Conservation (phyloP, 75 land plant species). For the Selaginella moellendorffii region DNA sequence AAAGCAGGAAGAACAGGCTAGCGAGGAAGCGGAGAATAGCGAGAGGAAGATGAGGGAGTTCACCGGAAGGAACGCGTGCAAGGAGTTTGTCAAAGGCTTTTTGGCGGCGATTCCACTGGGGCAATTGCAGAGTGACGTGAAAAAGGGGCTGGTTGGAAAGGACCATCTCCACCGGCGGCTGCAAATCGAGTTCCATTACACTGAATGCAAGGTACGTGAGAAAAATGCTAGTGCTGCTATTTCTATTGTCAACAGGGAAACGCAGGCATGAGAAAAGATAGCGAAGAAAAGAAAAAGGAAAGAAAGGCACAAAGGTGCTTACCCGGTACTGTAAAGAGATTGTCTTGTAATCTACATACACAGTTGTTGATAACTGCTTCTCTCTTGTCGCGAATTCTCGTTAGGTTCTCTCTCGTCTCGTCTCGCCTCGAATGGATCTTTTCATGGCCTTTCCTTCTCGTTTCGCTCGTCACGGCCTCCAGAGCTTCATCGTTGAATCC, state of each 20-base stretch:
- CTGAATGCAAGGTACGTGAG: conserved; percentile 4
- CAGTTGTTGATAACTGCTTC: no score
- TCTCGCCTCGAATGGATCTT: no score
- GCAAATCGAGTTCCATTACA: conserved; percentile 81
- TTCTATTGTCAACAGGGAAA: not conserved
- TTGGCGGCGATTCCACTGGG: conserved; percentile 80
- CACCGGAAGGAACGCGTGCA: conserved; percentile 42
- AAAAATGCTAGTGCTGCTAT: not conserved
- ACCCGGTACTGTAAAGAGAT: no score
- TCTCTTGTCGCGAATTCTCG: no score
- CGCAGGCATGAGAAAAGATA: not conserved
- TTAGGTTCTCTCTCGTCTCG: no score
- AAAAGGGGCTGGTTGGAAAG: conserved; percentile 44
- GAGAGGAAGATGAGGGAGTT: not conserved
- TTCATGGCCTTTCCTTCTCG: no score
- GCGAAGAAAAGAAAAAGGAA: not conserved
- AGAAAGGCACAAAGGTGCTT: not conserved
- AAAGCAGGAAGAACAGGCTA: not conserved
- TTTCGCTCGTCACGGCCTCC: conserved; percentile 11
- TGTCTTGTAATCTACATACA: no score
- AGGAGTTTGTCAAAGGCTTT: conserved; percentile 69
- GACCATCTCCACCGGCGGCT: conserved; percentile 58
- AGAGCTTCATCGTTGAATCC: not conserved
- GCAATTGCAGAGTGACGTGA: conserved; percentile 66
- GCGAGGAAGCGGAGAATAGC: not conserved